These are phyloP conservation scores for Senecio squalidus DNA, from an alignment of 140 eudicot genomes.

Conservation along the genomic window DNA sequence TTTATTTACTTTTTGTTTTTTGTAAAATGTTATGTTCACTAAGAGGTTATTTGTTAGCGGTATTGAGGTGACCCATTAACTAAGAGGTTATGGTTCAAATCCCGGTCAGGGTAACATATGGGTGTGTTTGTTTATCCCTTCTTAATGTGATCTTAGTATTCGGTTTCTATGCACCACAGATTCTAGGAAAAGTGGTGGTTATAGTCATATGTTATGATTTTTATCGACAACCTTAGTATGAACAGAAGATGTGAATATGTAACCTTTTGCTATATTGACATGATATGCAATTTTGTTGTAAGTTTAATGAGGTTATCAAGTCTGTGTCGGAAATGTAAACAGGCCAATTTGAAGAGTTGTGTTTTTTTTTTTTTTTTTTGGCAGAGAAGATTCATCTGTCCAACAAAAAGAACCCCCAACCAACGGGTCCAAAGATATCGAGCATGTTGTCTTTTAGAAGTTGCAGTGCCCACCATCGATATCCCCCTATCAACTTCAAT, in stretches of 20 bases:
- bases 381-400: constrained; percentile 27
- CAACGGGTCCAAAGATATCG: constrained; percentile 19
- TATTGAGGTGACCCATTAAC: not conserved
- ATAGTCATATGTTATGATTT: too few species aligned
- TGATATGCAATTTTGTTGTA: not conserved
- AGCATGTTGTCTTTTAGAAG: constrained; percentile 31
- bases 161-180: too few species aligned
- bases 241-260: too few species aligned
- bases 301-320: too few species aligned
- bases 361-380: not conserved
- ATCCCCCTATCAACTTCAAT: constrained; percentile 20
- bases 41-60: not conserved
- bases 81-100: not conserved
- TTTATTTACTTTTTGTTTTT: not conserved
- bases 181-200: too few species aligned
- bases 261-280: too few species aligned
- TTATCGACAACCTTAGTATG: too few species aligned
- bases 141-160: too few species aligned
- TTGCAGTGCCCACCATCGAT: constrained; percentile 28
- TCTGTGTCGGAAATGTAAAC: not conserved
- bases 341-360: not conserved
- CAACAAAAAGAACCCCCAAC: constrained; percentile 28
- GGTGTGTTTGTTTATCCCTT: too few species aligned
- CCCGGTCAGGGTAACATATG: too few species aligned
- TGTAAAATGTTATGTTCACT: not conserved